Evolutionary conservation across 768 basidiomycete genomes (phyloP).

Genomic region (Glaciozyma antarctica): DNA sequence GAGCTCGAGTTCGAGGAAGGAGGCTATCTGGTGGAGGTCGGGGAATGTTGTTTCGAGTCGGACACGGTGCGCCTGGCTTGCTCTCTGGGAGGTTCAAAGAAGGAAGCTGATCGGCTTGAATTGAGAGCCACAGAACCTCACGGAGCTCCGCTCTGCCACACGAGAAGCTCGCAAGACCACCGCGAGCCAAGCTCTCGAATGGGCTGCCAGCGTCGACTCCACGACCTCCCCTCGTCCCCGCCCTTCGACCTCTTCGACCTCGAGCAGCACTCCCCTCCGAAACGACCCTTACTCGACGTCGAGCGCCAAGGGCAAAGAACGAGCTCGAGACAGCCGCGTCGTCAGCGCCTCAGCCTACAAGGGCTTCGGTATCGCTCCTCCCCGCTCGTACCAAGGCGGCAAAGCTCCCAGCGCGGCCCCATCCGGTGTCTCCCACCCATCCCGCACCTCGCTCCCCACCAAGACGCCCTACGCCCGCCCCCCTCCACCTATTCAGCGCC

Average conservation of each 20-base stretch:
- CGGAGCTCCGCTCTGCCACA: not conserved
- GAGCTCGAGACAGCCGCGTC: not conserved
- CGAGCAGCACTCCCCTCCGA: not conserved
- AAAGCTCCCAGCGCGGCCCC: not conserved
- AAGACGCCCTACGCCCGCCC: not conserved
- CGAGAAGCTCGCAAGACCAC: not conserved
- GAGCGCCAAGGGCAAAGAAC: not conserved
- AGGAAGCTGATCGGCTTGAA: not conserved
- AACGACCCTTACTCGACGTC: not conserved
- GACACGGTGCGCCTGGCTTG: not conserved
- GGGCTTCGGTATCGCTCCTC: not conserved
- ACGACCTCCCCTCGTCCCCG: no score
- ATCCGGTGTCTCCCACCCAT: not conserved
- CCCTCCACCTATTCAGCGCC: not conserved
- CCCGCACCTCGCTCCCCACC: not conserved
- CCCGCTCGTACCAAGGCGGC: not conserved
- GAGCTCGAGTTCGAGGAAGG: not conserved
- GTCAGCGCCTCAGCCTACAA: not conserved
- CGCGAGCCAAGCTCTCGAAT: not conserved
- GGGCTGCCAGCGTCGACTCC: not conserved
- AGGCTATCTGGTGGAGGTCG: not conserved
- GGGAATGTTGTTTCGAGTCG: not conserved
- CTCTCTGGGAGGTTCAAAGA: not conserved
- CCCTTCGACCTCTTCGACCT: not conserved
- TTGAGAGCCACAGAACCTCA: not conserved